Evolutionary conservation across 2,329 filamentous ascomycete genomes (phyloP).

Genomic region (Penicillium sp.): DNA sequence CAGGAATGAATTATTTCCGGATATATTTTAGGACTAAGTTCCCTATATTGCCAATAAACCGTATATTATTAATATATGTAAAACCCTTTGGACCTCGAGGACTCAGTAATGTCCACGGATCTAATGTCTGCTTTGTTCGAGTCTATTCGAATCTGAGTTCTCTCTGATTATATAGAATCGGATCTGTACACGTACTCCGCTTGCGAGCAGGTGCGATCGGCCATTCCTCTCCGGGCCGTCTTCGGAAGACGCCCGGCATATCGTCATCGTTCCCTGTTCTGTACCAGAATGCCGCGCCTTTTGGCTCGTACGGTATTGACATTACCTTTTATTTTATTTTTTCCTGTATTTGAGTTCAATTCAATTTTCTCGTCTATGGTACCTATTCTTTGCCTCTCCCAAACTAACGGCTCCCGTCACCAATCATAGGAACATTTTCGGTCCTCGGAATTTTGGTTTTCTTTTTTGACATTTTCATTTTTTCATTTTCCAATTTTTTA

Average conservation of each 20-base stretch:
- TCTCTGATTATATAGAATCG: neutral
- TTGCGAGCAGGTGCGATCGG: slow-evolving; percentile 1
- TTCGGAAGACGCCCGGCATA: slow-evolving; percentile 17
- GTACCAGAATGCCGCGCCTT: neutral
- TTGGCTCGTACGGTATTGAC: slow-evolving; percentile 10
- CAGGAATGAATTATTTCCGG: neutral
- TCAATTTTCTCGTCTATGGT: neutral
- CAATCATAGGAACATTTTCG: neutral
- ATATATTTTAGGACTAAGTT: neutral
- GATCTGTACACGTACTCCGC: slow-evolving; percentile 4
- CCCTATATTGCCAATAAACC: too few species aligned
- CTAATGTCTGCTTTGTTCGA: too few species aligned
- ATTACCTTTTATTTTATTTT: slow-evolving; percentile 5
- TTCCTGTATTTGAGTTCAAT: slow-evolving; percentile 1
- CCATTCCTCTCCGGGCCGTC: slow-evolving; percentile 12
- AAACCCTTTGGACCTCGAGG: too few species aligned
- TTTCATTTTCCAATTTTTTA: slow-evolving; percentile 11
- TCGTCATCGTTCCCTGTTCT: slow-evolving; percentile 11
- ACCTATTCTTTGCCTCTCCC: neutral
- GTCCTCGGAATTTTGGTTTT: neutral
- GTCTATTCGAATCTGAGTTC: too few species aligned
- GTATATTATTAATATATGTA: too few species aligned
- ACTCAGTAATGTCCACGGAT: too few species aligned
- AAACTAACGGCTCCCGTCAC: neutral
- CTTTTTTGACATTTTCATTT: slow-evolving; percentile 7